phyloP scores from a whole-genome alignment of 2,329 filamentous ascomycete genomes.

The Cercospora zeina region DNA sequence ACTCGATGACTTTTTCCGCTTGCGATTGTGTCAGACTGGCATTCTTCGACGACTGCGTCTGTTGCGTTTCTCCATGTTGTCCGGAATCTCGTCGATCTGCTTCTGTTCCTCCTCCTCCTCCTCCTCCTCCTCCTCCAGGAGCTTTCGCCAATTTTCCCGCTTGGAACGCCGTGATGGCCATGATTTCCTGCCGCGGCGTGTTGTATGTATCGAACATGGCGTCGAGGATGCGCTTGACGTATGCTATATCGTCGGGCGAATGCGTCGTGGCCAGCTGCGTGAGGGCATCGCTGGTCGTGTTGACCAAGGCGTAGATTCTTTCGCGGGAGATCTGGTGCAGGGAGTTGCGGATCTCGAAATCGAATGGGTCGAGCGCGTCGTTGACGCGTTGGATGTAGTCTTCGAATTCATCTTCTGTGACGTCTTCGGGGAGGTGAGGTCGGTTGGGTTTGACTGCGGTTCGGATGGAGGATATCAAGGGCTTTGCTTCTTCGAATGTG shows the following conservation, averaged over 20 bases:
- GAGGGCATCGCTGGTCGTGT: slow-evolving; percentile 78
- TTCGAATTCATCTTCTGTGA: slow-evolving; percentile 68
- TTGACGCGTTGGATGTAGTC: slow-evolving; percentile 71
- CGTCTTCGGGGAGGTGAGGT: slow-evolving; percentile 58
- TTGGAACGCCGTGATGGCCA: slow-evolving; percentile 78
- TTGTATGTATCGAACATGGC: slow-evolving; percentile 91
- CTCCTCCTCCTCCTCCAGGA: slow-evolving; percentile 32
- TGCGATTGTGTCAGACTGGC: slow-evolving; percentile 69
- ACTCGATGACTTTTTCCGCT: slow-evolving; percentile 69
- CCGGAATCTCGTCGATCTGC: slow-evolving; percentile 37
- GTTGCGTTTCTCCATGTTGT: slow-evolving; percentile 23
- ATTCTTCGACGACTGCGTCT: slow-evolving; percentile 21
- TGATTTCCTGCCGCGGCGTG: slow-evolving; percentile 72
- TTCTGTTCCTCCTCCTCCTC: slow-evolving; percentile 26
- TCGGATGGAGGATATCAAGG: slow-evolving; percentile 74
- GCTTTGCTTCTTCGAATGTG: slow-evolving; percentile 70
- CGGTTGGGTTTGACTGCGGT: slow-evolving; percentile 56
- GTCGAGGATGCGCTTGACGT: slow-evolving; percentile 83
- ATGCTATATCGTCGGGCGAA: slow-evolving; percentile 80
- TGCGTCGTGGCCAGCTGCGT: slow-evolving; percentile 85
- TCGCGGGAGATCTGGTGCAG: slow-evolving; percentile 63
- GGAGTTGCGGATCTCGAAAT: slow-evolving; percentile 80
- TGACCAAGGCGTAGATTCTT: slow-evolving; percentile 80
- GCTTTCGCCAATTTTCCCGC: slow-evolving; percentile 67
- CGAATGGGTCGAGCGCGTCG: slow-evolving; percentile 71